phyloP scores from a whole-genome alignment of 2,329 filamentous ascomycete species.

The Metarhizium album region DNA sequence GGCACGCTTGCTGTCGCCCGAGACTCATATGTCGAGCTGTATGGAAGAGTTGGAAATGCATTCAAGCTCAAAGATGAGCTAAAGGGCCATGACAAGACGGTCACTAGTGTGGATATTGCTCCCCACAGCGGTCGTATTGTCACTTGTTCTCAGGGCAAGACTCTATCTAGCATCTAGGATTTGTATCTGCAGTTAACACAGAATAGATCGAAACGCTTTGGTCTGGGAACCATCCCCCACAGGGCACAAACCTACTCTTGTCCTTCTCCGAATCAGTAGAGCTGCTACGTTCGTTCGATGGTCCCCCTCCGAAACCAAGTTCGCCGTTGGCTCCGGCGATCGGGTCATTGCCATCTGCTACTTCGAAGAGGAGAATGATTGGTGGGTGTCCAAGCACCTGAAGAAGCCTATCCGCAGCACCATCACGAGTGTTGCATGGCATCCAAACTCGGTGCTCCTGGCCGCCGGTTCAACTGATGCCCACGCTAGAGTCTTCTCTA shows the following conservation, averaged over 20 bases:
- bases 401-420: slow-evolving; percentile 99
- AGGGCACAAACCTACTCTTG: slow-evolving; percentile 94
- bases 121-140: slow-evolving; percentile 86
- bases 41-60: slow-evolving; percentile 58
- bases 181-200: slow-evolving; percentile 6
- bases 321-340: slow-evolving; percentile 92
- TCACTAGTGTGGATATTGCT: slow-evolving; percentile 94
- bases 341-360: slow-evolving; percentile 95
- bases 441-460: slow-evolving; percentile 91
- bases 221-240: slow-evolving; percentile 92
- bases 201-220: slow-evolving; percentile 82
- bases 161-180: not conserved
- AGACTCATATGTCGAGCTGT: slow-evolving; percentile 84
- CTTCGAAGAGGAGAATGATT: slow-evolving; percentile 98
- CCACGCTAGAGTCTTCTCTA: slow-evolving; percentile 87
- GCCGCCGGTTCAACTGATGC: slow-evolving; percentile 96
- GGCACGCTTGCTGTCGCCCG: slow-evolving; percentile 81
- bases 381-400: slow-evolving; percentile 99
- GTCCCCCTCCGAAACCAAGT: slow-evolving; percentile 95
- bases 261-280: slow-evolving; percentile 91
- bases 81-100: slow-evolving; percentile 92
- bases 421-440: slow-evolving; percentile 90
- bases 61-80: slow-evolving; percentile 86
- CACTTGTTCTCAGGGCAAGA: slow-evolving; percentile 83
- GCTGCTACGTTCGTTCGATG: slow-evolving; percentile 95